phyloP scores from a whole-genome alignment of 768 basidiomycete species.

The Amanita exitialis region DNA sequence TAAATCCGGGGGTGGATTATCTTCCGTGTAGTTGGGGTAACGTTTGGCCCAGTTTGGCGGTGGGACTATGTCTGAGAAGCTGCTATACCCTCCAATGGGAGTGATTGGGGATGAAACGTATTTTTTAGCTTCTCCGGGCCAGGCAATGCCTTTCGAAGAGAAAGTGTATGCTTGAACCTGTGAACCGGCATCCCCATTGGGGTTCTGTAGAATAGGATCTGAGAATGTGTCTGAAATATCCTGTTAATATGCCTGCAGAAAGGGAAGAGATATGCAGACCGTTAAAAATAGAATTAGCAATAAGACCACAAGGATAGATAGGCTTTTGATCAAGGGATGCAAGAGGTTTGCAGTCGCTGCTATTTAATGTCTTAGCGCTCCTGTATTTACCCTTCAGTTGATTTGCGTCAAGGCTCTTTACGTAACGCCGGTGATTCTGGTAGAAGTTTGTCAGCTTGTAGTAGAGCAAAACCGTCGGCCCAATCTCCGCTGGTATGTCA shows the following conservation, averaged over 20 bases:
- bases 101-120: conserved; percentile 51
- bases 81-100: conserved; percentile 35
- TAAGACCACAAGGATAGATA: conserved; percentile 93
- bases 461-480: conserved; percentile 77
- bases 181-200: conserved; percentile 32
- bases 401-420: conserved; percentile 77
- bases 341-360: conserved; percentile 85
- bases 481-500: conserved; percentile 68
- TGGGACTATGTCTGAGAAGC: conserved; percentile 63
- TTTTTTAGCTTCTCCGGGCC: conserved; percentile 91
- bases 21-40: conserved; percentile 66
- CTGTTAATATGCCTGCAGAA: conserved; percentile 1
- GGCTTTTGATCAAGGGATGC: conserved; percentile 42
- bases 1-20: conserved; percentile 64
- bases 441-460: conserved; percentile 96
- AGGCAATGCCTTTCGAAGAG: conserved; percentile 78
- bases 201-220: conserved; percentile 48
- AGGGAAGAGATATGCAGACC: conserved; percentile 34
- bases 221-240: conserved; percentile 63
- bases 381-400: conserved; percentile 75
- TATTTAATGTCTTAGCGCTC: conserved; percentile 35
- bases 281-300: conserved; percentile 96
- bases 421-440: conserved; percentile 98
- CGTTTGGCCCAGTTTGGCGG: conserved; percentile 85
- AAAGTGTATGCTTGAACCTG: conserved; percentile 54